Conservation (phyloP, 176 grass and related monocot genomes). For the Musa schizocarpa region DNA sequence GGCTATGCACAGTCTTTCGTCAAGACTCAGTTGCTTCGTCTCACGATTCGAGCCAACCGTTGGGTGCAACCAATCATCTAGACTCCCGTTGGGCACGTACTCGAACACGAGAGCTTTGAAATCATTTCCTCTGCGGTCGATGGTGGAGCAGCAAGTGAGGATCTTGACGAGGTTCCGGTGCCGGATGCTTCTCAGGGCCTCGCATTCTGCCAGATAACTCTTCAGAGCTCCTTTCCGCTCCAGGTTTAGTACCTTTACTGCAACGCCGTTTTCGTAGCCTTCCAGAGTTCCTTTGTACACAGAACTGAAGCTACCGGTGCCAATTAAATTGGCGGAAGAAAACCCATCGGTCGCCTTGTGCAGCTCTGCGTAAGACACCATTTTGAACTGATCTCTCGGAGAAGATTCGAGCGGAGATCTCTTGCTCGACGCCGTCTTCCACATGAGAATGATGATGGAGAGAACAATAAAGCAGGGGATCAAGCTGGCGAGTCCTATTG, state of each 20-base stretch:
- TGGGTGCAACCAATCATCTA: constrained; percentile 2
- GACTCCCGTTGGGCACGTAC: neutral
- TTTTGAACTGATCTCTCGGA: neutral
- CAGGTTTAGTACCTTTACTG: neutral
- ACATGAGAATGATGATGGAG: neutral
- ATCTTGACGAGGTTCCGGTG: constrained; percentile 10
- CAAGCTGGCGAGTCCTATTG: neutral
- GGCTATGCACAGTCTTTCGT: constrained; percentile 12
- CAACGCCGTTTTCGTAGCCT: neutral
- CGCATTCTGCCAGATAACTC: constrained; percentile 10
- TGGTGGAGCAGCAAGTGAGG: constrained; percentile 7
- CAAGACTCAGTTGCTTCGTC: neutral
- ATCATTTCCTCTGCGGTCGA: neutral
- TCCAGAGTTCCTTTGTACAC: neutral
- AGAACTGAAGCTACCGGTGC: constrained; percentile 5
- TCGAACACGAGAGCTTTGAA: constrained; percentile 13
- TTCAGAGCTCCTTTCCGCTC: neutral
- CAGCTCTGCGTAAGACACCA: constrained; percentile 1
- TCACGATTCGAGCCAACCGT: neutral
- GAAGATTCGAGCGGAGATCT: neutral
- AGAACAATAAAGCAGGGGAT: neutral
- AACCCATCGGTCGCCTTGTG: constrained; percentile 8
- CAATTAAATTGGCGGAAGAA: constrained; percentile 6
- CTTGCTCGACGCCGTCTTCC: neutral
- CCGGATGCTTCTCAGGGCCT: neutral